Percentiles rank a stretch among this genome's conserved stretches.
phyloP scores from a whole-genome alignment of 148 eudicot species.

The Nepenthes mirabilis region DNA sequence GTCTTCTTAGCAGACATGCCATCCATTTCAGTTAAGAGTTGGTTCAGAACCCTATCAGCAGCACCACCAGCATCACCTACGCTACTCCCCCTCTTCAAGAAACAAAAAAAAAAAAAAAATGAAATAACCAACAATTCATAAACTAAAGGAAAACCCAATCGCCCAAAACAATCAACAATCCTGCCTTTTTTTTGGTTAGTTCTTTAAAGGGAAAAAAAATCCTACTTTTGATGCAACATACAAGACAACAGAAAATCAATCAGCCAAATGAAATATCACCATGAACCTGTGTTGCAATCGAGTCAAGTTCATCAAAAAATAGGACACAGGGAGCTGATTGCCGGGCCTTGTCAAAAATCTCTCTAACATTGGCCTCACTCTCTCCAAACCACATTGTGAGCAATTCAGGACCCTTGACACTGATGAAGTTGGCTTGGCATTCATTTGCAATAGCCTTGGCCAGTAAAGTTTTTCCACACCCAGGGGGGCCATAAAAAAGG shows the following conservation, averaged over 20 bases:
- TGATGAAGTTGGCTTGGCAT: slow-evolving; percentile 84
- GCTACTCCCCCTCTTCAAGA: slow-evolving; percentile 66
- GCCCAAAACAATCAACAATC: neutral
- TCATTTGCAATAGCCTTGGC: slow-evolving; percentile 96
- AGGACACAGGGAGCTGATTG: slow-evolving; percentile 82
- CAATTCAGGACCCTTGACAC: slow-evolving; percentile 80
- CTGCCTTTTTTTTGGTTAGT: too few relatives aligned
- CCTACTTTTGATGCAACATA: neutral
- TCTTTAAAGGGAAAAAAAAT: neutral
- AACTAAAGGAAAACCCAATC: neutral
- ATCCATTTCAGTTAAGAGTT: slow-evolving; percentile 84
- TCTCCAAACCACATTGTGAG: slow-evolving; percentile 96
- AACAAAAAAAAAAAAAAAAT: neutral
- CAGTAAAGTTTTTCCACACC: slow-evolving; percentile 79
- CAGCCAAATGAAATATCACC: neutral
- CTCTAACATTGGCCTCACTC: slow-evolving; percentile 87
- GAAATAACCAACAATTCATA: neutral
- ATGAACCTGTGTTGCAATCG: slow-evolving; percentile 83
- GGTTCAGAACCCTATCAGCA: slow-evolving; percentile 81
- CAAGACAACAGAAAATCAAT: neutral
- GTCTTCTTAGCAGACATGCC: slow-evolving; percentile 92
- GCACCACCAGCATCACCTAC: slow-evolving; percentile 95
- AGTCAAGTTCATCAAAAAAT: slow-evolving; percentile 84
- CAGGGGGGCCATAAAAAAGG: slow-evolving; percentile 90
- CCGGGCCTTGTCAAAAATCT: slow-evolving; percentile 83